Base-by-base conservation (phyloP, 2,329 filamentous ascomycete species). In the Colletotrichum falcatum region DNA sequence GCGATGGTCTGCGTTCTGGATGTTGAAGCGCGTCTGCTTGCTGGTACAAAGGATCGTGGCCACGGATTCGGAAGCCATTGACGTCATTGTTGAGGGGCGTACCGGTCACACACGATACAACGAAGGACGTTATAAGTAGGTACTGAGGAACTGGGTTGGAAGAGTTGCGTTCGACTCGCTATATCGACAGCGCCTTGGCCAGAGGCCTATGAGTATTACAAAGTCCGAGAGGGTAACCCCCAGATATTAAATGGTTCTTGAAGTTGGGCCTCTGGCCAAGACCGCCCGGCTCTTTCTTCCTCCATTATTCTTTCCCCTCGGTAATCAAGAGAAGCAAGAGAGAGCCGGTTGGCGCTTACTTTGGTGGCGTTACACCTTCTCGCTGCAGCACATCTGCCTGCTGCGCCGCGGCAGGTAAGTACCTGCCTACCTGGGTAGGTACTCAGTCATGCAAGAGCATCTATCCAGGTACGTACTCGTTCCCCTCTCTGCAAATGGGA, bases 1-100 rank as follows among this genome's bases (percentile, higher is more conserved):
- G 69, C 82, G 85, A 78, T 83, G 86, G 76, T 83, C 90, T 35
- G 85, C 83, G 72, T 79, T 87, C 73, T 80, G 86, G 72, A 84
- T 89, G 76, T 91, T 88, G 72, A 92, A 92, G 14, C 90, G 86
- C 2, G 89, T 92, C 76, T 92, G 90, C 75, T 90, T 91, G 77
- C 89, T 90, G 26, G 88, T 89, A 74, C 89, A 90, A 59, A 90
- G 80, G 67, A 92, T 87, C 3, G 85, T 84, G 18, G 85, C 80
- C 39, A 83, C 85, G 6, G 84, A 85, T 73, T 87, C 84, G 14
- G 85, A 81, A 64, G 81, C 80, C 75, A 85, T 86, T 18, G 84
- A 85, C 55, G 83, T 84, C 84, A 86, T 86, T 16, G 61, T 49
- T 42, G 26, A 23, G 30, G 37, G 11, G 14, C 1, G 35, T 42